Evolutionary conservation across 768 basidiomycete species (phyloP).

Genomic region (Pilatotrama ljubarskyi): DNA sequence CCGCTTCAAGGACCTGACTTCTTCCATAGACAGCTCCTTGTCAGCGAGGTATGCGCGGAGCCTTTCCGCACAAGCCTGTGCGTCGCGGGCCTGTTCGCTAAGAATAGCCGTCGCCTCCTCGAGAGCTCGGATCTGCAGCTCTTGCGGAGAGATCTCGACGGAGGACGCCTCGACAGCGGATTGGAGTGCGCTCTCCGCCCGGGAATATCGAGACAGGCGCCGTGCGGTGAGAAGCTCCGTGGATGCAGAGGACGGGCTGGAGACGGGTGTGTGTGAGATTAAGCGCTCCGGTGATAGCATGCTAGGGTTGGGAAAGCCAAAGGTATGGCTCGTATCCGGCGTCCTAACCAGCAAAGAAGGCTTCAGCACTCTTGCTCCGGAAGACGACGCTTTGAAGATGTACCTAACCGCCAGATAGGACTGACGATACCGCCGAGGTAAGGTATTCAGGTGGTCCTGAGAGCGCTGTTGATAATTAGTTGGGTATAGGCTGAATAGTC

Average conservation of each 20-base stretch:
- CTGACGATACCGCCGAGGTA: not conserved
- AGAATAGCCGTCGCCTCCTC: conserved; percentile 45
- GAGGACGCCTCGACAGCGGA: conserved; percentile 36
- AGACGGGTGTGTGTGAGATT: not conserved
- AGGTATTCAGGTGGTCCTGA: not conserved
- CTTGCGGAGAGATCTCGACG: conserved; percentile 38
- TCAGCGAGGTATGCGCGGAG: conserved; percentile 41
- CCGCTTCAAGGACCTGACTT: conserved; percentile 41
- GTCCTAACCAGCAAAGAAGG: conserved; percentile 9
- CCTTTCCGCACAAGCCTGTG: conserved; percentile 42
- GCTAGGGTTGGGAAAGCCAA: conserved; percentile 23
- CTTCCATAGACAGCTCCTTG: conserved; percentile 34
- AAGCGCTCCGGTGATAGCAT: conserved; percentile 1
- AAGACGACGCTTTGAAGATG: not conserved
- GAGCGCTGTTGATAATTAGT: too few relatives aligned
- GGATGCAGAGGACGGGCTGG: conserved; percentile 3
- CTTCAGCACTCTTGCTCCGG: too few relatives aligned
- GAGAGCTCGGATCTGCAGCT: conserved; percentile 50
- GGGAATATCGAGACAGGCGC: conserved; percentile 43
- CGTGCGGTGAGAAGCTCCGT: conserved; percentile 13
- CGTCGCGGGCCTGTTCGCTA: conserved; percentile 45
- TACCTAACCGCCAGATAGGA: conserved; percentile 12
- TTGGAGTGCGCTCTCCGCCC: conserved; percentile 45
- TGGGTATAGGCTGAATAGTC: too few relatives aligned
- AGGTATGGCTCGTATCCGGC: conserved; percentile 26